Conservation (phyloP, 2,329 filamentous ascomycete species). For the Pyrenophora seminiperda region DNA sequence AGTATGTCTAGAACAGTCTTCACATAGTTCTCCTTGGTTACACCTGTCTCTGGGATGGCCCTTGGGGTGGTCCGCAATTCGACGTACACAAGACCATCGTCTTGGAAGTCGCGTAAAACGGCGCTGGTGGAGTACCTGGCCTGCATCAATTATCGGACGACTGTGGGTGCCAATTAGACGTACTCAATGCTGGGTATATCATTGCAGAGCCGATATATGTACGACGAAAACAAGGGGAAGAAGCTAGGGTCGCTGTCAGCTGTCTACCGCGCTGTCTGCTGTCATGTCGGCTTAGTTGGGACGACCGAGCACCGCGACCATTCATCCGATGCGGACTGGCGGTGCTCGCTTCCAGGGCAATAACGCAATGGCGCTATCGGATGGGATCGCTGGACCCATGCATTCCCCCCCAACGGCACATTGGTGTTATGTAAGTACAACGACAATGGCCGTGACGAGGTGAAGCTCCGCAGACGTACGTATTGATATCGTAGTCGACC, state of each 20-base stretch:
- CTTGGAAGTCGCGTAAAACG: constrained; percentile 63
- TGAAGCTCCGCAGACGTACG: constrained; percentile 54
- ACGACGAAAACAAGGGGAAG: constrained; percentile 77
- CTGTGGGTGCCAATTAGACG: constrained; percentile 48
- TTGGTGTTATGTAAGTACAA: constrained; percentile 10
- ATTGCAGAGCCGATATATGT: constrained; percentile 77
- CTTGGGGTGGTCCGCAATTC: constrained; percentile 83
- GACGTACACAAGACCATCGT: constrained; percentile 75
- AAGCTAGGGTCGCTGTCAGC: constrained; percentile 56
- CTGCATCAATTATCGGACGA: constrained; percentile 16
- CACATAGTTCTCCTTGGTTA: constrained; percentile 70
- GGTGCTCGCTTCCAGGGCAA: neutral
- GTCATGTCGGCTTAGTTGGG: neutral
- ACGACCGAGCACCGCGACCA: constrained; percentile 1
- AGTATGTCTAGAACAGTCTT: constrained; percentile 69
- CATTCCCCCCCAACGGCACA: constrained; percentile 4
- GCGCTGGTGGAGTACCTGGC: constrained; percentile 63
- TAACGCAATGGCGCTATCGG: no score
- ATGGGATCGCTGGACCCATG: constrained; percentile 1
- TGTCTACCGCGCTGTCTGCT: constrained; percentile 2
- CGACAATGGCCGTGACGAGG: constrained; percentile 3
- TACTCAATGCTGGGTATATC: constrained; percentile 64
- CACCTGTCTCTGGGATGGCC: constrained; percentile 57
- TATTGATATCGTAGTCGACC: constrained; percentile 71
- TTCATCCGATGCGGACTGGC: neutral